Conservation (phyloP, 2,329 filamentous ascomycete species). For the Pleomassaria siparia region DNA sequence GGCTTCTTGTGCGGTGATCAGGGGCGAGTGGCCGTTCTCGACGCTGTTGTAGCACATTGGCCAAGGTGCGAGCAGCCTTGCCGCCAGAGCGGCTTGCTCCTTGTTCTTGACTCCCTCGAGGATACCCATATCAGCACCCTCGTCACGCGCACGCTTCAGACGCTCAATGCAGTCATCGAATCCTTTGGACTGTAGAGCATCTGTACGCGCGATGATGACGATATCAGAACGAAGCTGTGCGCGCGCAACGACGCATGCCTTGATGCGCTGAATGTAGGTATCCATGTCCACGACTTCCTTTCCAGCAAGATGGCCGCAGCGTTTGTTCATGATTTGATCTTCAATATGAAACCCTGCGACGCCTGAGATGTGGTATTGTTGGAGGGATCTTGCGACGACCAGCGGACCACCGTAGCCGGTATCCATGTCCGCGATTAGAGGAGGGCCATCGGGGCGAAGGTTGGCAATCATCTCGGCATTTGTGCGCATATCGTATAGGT, state of each 20-base stretch:
- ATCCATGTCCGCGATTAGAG: conserved; percentile 53
- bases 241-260: conserved; percentile 54
- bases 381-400: conserved; percentile 50
- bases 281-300: conserved; percentile 58
- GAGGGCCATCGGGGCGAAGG: conserved; percentile 49
- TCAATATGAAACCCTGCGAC: conserved; percentile 61
- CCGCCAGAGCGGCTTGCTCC: conserved; percentile 51
- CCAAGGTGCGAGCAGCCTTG: conserved; percentile 50
- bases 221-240: conserved; percentile 54
- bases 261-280: conserved; percentile 54
- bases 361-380: conserved; percentile 52
- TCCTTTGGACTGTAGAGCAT: conserved; percentile 57
- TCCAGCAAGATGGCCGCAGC: conserved; percentile 62
- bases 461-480: conserved; percentile 65
- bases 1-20: conserved; percentile 54
- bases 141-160: conserved; percentile 45
- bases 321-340: conserved; percentile 62
- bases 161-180: conserved; percentile 57
- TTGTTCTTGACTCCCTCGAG: conserved; percentile 56
- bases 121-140: conserved; percentile 56
- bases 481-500: conserved; percentile 60
- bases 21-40: conserved; percentile 55
- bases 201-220: conserved; percentile 63
- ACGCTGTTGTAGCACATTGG: conserved; percentile 57
- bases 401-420: conserved; percentile 50